Evolutionary conservation across 2,329 filamentous ascomycete genomes (phyloP).

Genomic region (Penicillium concentricum): DNA sequence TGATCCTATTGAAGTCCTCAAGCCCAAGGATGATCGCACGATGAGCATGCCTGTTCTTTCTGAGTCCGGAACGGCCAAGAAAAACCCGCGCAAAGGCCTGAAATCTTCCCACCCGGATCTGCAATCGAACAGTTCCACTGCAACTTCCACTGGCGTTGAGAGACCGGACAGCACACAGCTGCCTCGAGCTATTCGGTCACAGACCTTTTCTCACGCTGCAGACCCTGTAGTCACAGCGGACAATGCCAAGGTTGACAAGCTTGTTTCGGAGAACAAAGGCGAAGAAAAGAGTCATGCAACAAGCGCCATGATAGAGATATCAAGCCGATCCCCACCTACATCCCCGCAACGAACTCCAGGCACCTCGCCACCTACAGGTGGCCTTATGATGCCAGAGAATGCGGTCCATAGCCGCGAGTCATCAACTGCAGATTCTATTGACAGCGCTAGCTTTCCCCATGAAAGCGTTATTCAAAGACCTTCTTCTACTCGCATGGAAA

Average conservation of each 20-base stretch:
- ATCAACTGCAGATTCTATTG: slow-evolving; percentile 52
- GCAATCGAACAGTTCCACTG: slow-evolving; percentile 19
- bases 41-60: slow-evolving; percentile 35
- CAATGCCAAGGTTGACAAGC: slow-evolving; percentile 63
- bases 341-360: slow-evolving; percentile 52
- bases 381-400: slow-evolving; percentile 37
- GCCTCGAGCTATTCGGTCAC: slow-evolving; percentile 59
- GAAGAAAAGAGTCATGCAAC: slow-evolving; percentile 61
- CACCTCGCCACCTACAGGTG: slow-evolving; percentile 43
- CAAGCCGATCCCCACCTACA: slow-evolving; percentile 59
- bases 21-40: slow-evolving; percentile 34
- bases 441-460: slow-evolving; percentile 19
- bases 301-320: slow-evolving; percentile 66
- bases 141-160: slow-evolving; percentile 32
- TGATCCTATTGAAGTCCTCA: slow-evolving; percentile 30
- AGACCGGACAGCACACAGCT: slow-evolving; percentile 43
- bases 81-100: slow-evolving; percentile 31
- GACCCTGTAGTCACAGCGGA: slow-evolving; percentile 68
- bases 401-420: slow-evolving; percentile 45
- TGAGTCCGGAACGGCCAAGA: slow-evolving; percentile 22
- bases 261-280: slow-evolving; percentile 55
- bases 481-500: slow-evolving; percentile 29
- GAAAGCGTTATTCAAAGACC: slow-evolving; percentile 27
- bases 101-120: slow-evolving; percentile 26
- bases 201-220: slow-evolving; percentile 62